These are phyloP conservation scores for Rhizophora mangle DNA, from an alignment of 345 rosid genomes.

Conservation along the genomic window DNA sequence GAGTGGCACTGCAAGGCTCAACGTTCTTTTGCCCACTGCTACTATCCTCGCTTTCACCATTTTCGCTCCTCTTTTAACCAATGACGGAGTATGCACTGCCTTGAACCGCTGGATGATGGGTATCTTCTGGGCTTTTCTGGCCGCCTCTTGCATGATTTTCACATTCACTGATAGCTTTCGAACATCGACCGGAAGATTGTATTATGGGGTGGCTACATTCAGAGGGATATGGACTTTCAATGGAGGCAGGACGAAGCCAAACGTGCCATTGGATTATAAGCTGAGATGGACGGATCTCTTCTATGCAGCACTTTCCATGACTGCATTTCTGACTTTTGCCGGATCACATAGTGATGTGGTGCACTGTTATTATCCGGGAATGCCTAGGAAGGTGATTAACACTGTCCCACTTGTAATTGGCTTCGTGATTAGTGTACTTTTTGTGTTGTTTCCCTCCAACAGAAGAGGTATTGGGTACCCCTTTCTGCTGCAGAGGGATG, in stretches of 20 bases:
- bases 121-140: constrained; percentile 10
- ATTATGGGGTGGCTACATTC: constrained; percentile 37
- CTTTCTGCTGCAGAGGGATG: constrained; percentile 39
- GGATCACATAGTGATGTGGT: constrained; percentile 41
- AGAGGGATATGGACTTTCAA: constrained; percentile 47
- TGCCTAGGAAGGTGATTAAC: constrained; percentile 42
- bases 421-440: constrained; percentile 37
- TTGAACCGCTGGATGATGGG: constrained; percentile 43
- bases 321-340: constrained; percentile 44
- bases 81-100: constrained; percentile 38
- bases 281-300: constrained; percentile 46
- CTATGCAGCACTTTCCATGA: constrained; percentile 40
- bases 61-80: constrained; percentile 49
- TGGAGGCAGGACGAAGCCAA: constrained; percentile 41
- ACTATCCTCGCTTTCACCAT: constrained; percentile 37
- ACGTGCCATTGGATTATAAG: constrained; percentile 36
- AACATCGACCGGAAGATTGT: constrained; percentile 31
- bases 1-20: constrained; percentile 4
- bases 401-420: constrained; percentile 41
- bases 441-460: constrained; percentile 45
- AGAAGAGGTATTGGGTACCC: constrained; percentile 53
- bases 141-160: constrained; percentile 40
- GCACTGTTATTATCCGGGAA: constrained; percentile 40
- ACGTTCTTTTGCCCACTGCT: constrained; percentile 50
- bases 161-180: constrained; percentile 46